A percentile compares a stretch with the other conserved stretches of the same genome.
phyloP scores from a whole-genome alignment of 2,329 filamentous ascomycete genomes.

The Lecanicillium sp. region DNA sequence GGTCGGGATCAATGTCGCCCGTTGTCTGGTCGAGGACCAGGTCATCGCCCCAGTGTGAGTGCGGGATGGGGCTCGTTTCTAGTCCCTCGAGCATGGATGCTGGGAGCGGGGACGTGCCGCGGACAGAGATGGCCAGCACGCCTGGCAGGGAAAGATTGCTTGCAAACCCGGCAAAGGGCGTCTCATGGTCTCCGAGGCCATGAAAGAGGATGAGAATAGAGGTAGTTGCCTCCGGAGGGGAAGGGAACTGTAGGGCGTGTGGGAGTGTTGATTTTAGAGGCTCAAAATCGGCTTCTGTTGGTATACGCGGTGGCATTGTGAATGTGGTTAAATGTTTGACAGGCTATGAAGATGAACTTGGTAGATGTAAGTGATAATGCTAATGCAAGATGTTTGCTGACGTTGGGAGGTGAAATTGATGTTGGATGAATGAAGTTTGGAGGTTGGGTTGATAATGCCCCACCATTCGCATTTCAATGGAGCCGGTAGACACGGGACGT shows the following conservation, averaged over 20 bases:
- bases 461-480: too few relatives aligned
- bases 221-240: constrained; percentile 52
- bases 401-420: too few relatives aligned
- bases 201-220: constrained; percentile 77
- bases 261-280: constrained; percentile 32
- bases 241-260: constrained; percentile 39
- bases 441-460: too few relatives aligned
- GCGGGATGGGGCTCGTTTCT: constrained; percentile 25
- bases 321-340: background rate
- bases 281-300: constrained; percentile 40
- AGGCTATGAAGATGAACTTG: constrained; percentile 1
- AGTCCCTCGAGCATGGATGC: constrained; percentile 44
- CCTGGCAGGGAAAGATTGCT: constrained; percentile 64
- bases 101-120: constrained; percentile 61
- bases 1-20: constrained; percentile 51
- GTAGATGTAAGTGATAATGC: background rate
- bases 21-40: constrained; percentile 41
- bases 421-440: too few relatives aligned
- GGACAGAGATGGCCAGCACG: constrained; percentile 66
- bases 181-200: constrained; percentile 70
- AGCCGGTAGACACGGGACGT: too few relatives aligned
- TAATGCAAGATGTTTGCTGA: too few relatives aligned
- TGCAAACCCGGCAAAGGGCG: constrained; percentile 61
- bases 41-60: constrained; percentile 62
- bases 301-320: constrained; percentile 39